A percentile compares a stretch with the other conserved stretches of the same genome.
These are phyloP conservation scores for Cryphonectria radicalis DNA, from an alignment of 2,329 filamentous ascomycete genomes.

Conservation along the genomic window DNA sequence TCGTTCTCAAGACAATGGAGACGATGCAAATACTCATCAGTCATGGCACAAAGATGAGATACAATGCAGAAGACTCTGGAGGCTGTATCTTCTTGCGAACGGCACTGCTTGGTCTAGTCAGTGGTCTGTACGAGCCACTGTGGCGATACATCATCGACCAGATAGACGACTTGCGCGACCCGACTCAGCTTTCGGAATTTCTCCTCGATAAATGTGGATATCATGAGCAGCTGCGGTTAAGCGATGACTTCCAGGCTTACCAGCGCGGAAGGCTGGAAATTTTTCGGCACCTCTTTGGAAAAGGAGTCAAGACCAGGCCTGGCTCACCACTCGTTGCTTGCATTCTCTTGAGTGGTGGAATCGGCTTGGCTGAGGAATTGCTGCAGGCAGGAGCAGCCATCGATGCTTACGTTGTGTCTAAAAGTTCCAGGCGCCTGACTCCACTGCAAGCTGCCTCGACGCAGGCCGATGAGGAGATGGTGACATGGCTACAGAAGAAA, in stretches of 20 bases:
- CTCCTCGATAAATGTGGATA: background rate
- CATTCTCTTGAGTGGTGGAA: background rate
- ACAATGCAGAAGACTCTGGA: background rate
- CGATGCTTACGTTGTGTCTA: background rate
- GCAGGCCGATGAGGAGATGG: background rate
- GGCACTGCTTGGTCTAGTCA: rapidly evolving
- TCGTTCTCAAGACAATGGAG: background rate
- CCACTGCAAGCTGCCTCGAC: background rate
- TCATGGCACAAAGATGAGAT: background rate
- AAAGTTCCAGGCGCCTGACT: background rate
- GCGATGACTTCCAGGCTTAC: no score
- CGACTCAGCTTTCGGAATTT: background rate
- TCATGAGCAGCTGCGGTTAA: no score
- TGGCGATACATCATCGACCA: background rate
- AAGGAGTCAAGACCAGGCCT: background rate
- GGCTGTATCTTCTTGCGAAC: background rate
- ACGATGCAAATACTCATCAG: background rate
- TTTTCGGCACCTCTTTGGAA: background rate
- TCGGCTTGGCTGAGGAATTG: background rate
- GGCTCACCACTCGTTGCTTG: background rate
- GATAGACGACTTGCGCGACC: background rate
- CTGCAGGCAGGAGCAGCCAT: background rate
- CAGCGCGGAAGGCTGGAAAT: background rate
- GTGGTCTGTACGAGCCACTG: background rate
- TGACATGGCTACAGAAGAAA: background rate